phyloP scores from a whole-genome alignment of 345 rosid species.

The Atalantia buxifolia region DNA sequence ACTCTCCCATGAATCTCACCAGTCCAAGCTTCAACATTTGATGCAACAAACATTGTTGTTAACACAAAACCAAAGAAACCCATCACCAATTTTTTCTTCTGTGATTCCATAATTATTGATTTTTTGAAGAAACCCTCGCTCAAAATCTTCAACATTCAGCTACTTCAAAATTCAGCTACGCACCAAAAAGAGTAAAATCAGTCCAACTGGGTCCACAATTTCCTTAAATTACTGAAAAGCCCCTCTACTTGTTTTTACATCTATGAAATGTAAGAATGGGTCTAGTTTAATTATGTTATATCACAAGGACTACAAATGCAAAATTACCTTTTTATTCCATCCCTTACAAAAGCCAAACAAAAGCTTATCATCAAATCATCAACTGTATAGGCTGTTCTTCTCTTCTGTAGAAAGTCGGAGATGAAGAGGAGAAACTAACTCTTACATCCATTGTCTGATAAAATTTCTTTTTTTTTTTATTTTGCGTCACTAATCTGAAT shows the following conservation, averaged over 20 bases:
- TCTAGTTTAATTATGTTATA: background rate
- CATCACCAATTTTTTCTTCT: conserved; percentile 30
- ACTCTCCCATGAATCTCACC: conserved; percentile 93
- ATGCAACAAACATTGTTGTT: conserved; percentile 16
- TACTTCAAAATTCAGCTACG: background rate
- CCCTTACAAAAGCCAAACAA: background rate
- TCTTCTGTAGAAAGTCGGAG: background rate
- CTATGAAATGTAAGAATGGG: background rate
- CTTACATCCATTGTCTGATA: background rate
- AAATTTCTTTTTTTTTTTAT: background rate
- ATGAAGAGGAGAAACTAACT: background rate
- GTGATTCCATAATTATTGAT: conserved; percentile 37
- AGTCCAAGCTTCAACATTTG: conserved; percentile 71
- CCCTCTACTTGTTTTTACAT: background rate
- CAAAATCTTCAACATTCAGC: background rate
- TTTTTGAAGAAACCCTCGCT: background rate
- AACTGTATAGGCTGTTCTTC: too few species aligned
- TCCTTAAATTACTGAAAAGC: background rate
- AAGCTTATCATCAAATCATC: background rate
- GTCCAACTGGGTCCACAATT: background rate
- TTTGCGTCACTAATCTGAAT: background rate
- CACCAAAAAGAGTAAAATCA: background rate
- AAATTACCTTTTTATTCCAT: background rate
- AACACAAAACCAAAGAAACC: conserved; percentile 27
- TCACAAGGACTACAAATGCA: background rate